A percentile compares a stretch with the other conserved stretches of the same genome.
phyloP scores from a whole-genome alignment of 129 eudicot genomes.

The Silybum marianum region DNA sequence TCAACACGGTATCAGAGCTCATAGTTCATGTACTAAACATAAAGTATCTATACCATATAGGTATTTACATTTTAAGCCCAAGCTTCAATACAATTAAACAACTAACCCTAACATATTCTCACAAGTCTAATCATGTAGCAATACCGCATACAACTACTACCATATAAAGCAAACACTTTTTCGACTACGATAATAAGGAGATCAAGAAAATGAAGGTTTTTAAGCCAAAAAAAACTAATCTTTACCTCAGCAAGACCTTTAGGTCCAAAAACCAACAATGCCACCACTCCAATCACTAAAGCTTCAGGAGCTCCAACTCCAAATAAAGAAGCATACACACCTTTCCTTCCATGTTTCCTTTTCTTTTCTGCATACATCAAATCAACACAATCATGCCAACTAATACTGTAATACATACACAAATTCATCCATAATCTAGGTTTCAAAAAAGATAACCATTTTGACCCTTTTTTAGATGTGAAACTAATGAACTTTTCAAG shows the following conservation, averaged over 20 bases:
- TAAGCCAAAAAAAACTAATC: not conserved
- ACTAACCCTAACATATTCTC: no score
- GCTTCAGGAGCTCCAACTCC: constrained; percentile 99
- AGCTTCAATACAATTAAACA: no score
- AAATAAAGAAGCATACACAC: constrained; percentile 84
- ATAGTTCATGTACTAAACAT: not conserved
- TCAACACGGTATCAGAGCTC: no score
- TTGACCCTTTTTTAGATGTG: not conserved
- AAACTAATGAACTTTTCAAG: not conserved
- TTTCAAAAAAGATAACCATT: not conserved
- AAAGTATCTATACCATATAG: no score
- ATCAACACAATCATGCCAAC: not conserved
- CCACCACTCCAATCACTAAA: constrained; percentile 95
- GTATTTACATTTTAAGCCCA: no score
- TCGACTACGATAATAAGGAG: not conserved
- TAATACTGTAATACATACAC: not conserved
- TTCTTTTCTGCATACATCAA: not conserved
- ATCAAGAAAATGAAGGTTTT: not conserved
- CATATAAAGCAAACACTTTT: not conserved
- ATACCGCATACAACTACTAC: not conserved
- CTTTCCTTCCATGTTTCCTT: constrained; percentile 27
- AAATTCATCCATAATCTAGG: not conserved
- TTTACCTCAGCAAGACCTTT: constrained; percentile 98
- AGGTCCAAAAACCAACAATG: constrained; percentile 99
- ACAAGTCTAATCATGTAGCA: not conserved